A percentile compares a stretch with the other conserved stretches of the same genome.
These are phyloP conservation scores for Phialophora expanda DNA, from an alignment of 2,329 filamentous ascomycete genomes.

Conservation along the genomic window DNA sequence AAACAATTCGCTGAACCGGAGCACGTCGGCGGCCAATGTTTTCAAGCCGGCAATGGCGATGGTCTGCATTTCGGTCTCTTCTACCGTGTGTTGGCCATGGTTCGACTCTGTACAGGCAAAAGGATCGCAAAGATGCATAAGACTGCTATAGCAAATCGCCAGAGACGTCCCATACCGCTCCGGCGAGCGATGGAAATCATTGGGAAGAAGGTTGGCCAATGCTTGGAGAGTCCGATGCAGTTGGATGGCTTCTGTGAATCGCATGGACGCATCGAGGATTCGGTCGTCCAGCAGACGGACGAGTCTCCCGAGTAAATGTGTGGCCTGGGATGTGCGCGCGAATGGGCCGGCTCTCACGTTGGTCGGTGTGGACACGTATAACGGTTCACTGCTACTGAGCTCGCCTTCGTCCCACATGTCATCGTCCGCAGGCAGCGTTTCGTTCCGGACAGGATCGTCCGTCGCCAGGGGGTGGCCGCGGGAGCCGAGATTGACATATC, in stretches of 20 bases:
- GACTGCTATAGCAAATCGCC: conserved; percentile 44
- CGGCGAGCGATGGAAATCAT: conserved; percentile 39
- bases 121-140: conserved; percentile 44
- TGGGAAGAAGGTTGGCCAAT: conserved; percentile 41
- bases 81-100: conserved; percentile 41
- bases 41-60: conserved; percentile 41
- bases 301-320: conserved; percentile 45
- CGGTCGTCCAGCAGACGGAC: conserved; percentile 43
- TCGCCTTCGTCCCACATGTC: conserved; percentile 37
- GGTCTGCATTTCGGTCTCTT: conserved; percentile 46
- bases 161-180: conserved; percentile 42
- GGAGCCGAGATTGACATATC: conserved; percentile 40
- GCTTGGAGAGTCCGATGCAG: conserved; percentile 44
- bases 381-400: conserved; percentile 37
- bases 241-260: conserved; percentile 45
- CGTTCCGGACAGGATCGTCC: conserved; percentile 38
- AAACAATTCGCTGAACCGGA: conserved; percentile 33
- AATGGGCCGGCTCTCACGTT: conserved; percentile 42
- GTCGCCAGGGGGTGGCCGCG: conserved; percentile 39
- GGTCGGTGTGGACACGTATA: conserved; percentile 40
- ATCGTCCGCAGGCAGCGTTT: conserved; percentile 40
- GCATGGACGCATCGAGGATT: conserved; percentile 41
- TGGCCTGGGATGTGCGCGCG: conserved; percentile 46
- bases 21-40: conserved; percentile 31
- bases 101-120: conserved; percentile 44